Evolutionary conservation across 2,329 filamentous ascomycete genomes (phyloP).

Genomic region (Arthrobotrys musiformis): DNA sequence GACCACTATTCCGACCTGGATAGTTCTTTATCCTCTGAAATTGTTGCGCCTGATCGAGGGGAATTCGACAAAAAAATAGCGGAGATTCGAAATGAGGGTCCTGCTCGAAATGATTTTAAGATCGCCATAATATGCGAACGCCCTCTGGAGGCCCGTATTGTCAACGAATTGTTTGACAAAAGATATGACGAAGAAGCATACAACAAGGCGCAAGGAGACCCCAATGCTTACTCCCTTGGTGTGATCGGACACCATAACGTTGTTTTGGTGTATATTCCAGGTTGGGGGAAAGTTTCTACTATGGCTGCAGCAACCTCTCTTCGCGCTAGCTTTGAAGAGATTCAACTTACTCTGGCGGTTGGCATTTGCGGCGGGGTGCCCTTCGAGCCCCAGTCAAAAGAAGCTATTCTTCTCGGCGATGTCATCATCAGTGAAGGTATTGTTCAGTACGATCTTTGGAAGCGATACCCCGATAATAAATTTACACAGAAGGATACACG

Average conservation of each 20-base stretch:
- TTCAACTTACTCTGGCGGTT: constrained; percentile 57
- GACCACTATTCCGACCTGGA: too few species aligned
- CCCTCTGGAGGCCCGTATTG: background rate
- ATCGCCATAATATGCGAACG: background rate
- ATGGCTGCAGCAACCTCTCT: constrained; percentile 53
- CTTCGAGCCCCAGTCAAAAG: background rate
- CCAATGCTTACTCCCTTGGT: constrained; percentile 60
- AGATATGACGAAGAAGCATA: constrained; percentile 30
- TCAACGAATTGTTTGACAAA: constrained; percentile 2
- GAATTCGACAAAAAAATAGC: too few species aligned
- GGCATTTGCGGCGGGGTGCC: constrained; percentile 34
- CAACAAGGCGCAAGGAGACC: constrained; percentile 59
- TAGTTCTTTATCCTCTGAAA: too few species aligned
- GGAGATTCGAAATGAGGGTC: too few species aligned
- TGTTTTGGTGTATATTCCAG: constrained; percentile 60
- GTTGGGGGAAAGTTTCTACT: constrained; percentile 60
- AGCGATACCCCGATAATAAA: background rate
- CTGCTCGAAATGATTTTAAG: background rate
- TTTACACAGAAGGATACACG: background rate
- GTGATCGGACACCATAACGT: constrained; percentile 60
- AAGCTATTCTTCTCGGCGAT: too few species aligned
- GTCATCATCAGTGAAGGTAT: background rate
- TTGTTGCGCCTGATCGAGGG: too few species aligned
- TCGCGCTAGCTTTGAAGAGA: constrained; percentile 52
- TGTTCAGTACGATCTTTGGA: too few species aligned